These are phyloP conservation scores for Cicer arietinum DNA, from an alignment of 306 rosid species.

Conservation along the genomic window DNA sequence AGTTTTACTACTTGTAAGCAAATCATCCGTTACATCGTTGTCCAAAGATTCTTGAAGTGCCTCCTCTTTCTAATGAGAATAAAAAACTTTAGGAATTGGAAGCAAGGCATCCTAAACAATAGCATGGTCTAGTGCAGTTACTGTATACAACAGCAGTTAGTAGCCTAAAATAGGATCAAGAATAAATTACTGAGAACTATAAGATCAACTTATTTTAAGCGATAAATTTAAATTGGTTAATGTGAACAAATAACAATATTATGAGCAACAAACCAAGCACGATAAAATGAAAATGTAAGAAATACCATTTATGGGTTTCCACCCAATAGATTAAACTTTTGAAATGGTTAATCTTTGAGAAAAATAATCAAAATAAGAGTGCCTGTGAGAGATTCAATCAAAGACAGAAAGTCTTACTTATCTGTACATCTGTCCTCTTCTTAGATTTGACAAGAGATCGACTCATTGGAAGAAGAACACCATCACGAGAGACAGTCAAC, in stretches of 20 bases:
- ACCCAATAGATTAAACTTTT: conserved; percentile 1
- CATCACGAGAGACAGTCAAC: conserved; percentile 71
- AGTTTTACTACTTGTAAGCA: conserved; percentile 45
- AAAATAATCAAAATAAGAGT: conserved; percentile 30
- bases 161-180: conserved; percentile 32
- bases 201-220: conserved; percentile 16
- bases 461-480: conserved; percentile 79
- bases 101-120: conserved; percentile 90
- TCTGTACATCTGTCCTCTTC: conserved; percentile 58
- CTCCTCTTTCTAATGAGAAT: conserved; percentile 54
- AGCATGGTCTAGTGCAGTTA: conserved; percentile 83
- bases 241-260: conserved; percentile 38
- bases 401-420: conserved; percentile 54
- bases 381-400: conserved; percentile 1
- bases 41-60: conserved; percentile 46
- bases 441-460: conserved; percentile 66
- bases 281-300: not conserved
- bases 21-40: conserved; percentile 45
- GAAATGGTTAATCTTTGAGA: conserved; percentile 32
- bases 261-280: conserved; percentile 38
- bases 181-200: conserved; percentile 22
- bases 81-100: conserved; percentile 77
- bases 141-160: conserved; percentile 60
- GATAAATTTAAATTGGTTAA: conserved; percentile 28
- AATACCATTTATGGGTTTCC: not conserved